Base-by-base conservation (phyloP, 208 protist genomes). In the Acanthamoeba culbertsoni region DNA sequence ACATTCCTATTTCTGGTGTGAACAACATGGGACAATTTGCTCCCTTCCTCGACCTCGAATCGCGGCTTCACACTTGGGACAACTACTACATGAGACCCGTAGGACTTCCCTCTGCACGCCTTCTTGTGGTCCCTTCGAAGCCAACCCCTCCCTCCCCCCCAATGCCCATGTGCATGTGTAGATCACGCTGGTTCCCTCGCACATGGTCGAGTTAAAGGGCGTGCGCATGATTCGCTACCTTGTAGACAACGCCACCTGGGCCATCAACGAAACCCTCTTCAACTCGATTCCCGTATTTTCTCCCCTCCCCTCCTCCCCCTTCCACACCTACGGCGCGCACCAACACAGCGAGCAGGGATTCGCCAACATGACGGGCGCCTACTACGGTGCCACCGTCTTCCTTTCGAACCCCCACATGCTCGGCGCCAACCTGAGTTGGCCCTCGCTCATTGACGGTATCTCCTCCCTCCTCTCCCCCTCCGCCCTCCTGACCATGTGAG, bases 341-440 rank as follows among this genome's bases (percentile, higher is more conserved):
- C 8, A 62, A 14, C 55, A 62, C 4, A 14, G 55, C 4, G 2
- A 55, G 12, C 48, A 62, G 43, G 84, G 84, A 7, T 91, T 91
- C 68, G 46, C 37, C 53, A 91, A 91, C 28, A 51, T 91, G 57
- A 91, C 84, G 53, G 84, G 51, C 5, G 84, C 55, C 23, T 35
- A 91, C 37, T 53, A 91, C 84, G 84, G 84, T 3, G 55, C 53
- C 35, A 51, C 84, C 26, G 55, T 91, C 14, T 91, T 91, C 55
- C n/a, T 91, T 12, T 91, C 84, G 1, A 91, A 91, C 37, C 84
- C 84, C 12, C 84, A 91, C 84, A 91, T 91, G 84, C n/a, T 53
- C 48, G 55, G 48, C 35, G 84, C 84, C 55, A 51, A 91, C 84
- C 3, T n/a, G 33, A 62, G 57, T 14, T 91, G 43, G 33, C 53